phyloP scores from a whole-genome alignment of 108 stramenopile genomes.

The Cyclotella choctawhatcheeana region DNA sequence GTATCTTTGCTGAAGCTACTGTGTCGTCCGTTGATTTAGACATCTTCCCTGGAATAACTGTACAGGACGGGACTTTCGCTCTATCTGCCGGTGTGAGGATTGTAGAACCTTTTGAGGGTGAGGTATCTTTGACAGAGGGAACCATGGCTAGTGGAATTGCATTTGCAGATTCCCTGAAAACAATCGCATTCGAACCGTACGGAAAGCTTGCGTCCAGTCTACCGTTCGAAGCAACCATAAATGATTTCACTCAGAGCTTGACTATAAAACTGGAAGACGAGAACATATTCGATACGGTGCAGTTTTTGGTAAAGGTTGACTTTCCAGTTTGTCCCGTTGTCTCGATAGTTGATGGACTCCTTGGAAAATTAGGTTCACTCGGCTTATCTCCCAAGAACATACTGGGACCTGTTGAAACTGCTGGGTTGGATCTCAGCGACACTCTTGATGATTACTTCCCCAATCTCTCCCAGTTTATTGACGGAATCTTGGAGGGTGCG shows the following conservation, averaged over 20 bases:
- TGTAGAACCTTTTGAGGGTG: constrained; percentile 8
- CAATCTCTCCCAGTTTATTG: constrained; percentile 9
- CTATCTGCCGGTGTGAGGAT: constrained; percentile 14
- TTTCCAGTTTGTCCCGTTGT: constrained; percentile 24
- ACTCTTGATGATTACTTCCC: constrained; percentile 24
- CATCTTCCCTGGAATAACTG: constrained; percentile 3
- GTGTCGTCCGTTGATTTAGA: background rate
- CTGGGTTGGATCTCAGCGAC: background rate
- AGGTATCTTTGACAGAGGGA: background rate
- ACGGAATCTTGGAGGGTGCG: constrained; percentile 32
- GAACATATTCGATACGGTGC: constrained; percentile 18
- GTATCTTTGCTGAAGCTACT: constrained; percentile 10
- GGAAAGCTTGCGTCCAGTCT: constrained; percentile 9
- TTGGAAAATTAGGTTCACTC: constrained; percentile 22
- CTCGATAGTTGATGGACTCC: constrained; percentile 12
- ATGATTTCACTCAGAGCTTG: constrained; percentile 11
- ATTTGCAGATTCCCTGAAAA: background rate
- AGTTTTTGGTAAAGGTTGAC: constrained; percentile 18
- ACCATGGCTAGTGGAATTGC: background rate
- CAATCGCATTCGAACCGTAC: constrained; percentile 14
- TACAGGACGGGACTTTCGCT: background rate
- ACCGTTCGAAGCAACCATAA: constrained; percentile 8
- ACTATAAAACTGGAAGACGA: constrained; percentile 20
- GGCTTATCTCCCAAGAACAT: constrained; percentile 22
- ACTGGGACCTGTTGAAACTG: constrained; percentile 4